Evolutionary conservation across 257 asterid species (phyloP), one percentile per base, ranked within the genome.

Genomic region (Fraxinus pennsylvanica): DNA sequence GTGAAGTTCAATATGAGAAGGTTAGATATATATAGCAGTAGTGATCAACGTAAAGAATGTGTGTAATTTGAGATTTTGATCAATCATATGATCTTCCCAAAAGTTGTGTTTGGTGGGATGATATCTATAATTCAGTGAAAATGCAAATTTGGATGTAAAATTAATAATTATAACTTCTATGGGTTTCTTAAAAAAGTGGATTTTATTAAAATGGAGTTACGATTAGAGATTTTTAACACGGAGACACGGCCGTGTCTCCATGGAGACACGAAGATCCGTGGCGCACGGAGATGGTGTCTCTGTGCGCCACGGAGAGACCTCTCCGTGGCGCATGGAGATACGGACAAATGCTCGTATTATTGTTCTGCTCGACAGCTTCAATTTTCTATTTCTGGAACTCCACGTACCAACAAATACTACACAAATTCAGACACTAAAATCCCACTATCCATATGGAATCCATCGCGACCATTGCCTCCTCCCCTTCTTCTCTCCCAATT

Each of bases 391-490:
- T n/a, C 67, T 57, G 29, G 67, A 57, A 57, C 30, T 57, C 10
- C 57, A 8, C 67, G 9, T 19, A 21, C 67, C 3, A 57, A 57
- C 10, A 41, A 38, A 41, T 41, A 41, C 4, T 47, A 47, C 54
- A 47, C 59, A 4, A 47, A 47, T 14, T 45, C 54, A 12, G 4
- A 13, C 54, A 13, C 19, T 2, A 45, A 13, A 45, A 12, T 47
- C 6, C 19, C 5, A 27, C 3, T 3, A 22, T 2, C 0, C 69
- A 43, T 74, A 93, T 93, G 98, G 96, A 93, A 81, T 72, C 92
- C 72, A 78, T 93, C 79, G 66, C 91, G 77, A 33, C 93, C 57
- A 67, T 91, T 72, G 71, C 79, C 74, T 75, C 82, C 38, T 79
- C 79, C 1, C 57, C 87, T 30, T 79, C 87, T 29, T 77, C 94